These are phyloP conservation scores for Dioscorea dumetorum DNA, from an alignment of 106 monocot species.

Conservation along the genomic window DNA sequence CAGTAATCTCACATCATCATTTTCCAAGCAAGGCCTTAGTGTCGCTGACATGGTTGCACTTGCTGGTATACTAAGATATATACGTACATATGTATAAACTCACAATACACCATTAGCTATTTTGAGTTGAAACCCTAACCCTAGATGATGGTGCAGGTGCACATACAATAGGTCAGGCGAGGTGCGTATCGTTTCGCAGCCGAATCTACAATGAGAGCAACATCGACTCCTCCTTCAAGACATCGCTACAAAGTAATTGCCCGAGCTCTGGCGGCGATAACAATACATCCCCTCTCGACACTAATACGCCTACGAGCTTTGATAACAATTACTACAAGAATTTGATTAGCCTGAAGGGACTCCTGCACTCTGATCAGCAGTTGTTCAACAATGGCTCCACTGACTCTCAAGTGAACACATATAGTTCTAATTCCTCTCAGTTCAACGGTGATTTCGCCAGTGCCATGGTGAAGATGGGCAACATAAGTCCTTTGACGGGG, in stretches of 20 bases:
- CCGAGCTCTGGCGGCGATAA: constrained; percentile 27
- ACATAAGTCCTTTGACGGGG: constrained; percentile 30
- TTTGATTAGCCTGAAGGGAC: constrained; percentile 23
- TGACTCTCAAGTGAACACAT: constrained; percentile 21
- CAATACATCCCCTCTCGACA: constrained; percentile 33
- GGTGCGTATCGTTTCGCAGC: constrained; percentile 27
- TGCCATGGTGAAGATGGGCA: constrained; percentile 32
- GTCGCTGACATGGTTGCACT: constrained; percentile 48
- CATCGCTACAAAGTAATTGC: constrained; percentile 20
- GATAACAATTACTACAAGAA: constrained; percentile 40
- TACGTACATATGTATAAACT: no score
- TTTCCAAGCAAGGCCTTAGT: constrained; percentile 41
- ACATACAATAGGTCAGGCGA: constrained; percentile 49
- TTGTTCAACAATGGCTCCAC: constrained; percentile 32
- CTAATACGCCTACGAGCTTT: constrained; percentile 18
- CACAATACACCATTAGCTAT: no score
- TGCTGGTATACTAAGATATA: constrained; percentile 20
- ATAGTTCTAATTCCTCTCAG: constrained; percentile 6
- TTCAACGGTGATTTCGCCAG: constrained; percentile 22
- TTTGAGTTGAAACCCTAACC: no score
- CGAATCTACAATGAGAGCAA: constrained; percentile 47
- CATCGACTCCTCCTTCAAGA: constrained; percentile 32
- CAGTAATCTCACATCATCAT: constrained; percentile 30
- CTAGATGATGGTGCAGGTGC: constrained; percentile 15
- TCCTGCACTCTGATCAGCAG: constrained; percentile 46